Evolutionary conservation across 2,329 filamentous ascomycete genomes (phyloP), one percentile per base, ranked within the genome.

Genomic region (Sporothrix pallida): DNA sequence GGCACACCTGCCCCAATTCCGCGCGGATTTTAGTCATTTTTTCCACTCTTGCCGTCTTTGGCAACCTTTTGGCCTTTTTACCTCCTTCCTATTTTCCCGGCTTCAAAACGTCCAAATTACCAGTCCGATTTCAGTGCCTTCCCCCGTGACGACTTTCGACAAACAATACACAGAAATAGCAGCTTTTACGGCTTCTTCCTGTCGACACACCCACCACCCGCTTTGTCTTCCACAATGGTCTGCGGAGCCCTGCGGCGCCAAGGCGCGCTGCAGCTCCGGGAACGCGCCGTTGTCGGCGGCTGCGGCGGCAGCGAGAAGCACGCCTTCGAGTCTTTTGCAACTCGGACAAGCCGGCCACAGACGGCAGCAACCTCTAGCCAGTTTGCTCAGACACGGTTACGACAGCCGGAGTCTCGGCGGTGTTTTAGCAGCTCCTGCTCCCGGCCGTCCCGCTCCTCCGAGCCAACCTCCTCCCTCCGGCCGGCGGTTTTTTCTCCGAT

Each of bases 191-290:
- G 31, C 31, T 37, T 37, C 31, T 6, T 37, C 31, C 31, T 7
- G 31, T 37, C n/a, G 52, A 23, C 13, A 9, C 9, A 15, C 48
- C 13, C 12, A 17, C 12, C 20, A 10, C 20, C 20, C 46, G 13
- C n/a, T 48, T 70, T 67, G 62, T 20, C 15, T 48, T 56, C n/a
- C n/a, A 62, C 72, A 50, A 76, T 76, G 76, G 75, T 74, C 44
- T 56, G 73, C 70, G 76, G 74, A 31, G 72, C 74, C 8, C 46
- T 77, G 72, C 75, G 76, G 75, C 76, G 75, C 23, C 73, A 72
- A 31, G 75, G 70, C 42, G 76, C 62, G 62, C 73, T 70, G 74
- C 75, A 69, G 73, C 75, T 77, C 48, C 76, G 75, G 65, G 75
- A 74, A 46, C 46, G 62, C 4, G 73, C 74, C 26, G 65, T 46